Conservation (phyloP, 1,284 basidiomycete species). For the Papiliotrema fonsecae region DNA sequence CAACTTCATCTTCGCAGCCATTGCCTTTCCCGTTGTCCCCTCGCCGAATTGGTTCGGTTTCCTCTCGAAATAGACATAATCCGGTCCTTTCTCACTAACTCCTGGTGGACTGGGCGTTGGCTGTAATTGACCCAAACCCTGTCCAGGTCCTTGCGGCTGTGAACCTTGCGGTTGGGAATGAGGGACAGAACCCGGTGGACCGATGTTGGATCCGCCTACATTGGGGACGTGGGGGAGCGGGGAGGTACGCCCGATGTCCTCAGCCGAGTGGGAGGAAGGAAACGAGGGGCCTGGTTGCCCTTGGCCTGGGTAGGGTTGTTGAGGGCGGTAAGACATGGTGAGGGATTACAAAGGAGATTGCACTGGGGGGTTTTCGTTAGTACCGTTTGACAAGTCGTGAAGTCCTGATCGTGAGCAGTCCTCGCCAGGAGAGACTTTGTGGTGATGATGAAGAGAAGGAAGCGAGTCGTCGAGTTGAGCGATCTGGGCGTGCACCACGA, state of each 20-base stretch:
- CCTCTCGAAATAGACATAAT: conserved; percentile 95
- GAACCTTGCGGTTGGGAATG: background rate
- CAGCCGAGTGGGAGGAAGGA: no score
- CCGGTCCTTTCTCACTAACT: conserved; percentile 52
- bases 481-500: no score
- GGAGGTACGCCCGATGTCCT: conserved; percentile 12
- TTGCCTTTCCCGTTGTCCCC: conserved; percentile 84
- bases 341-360: no score
- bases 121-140: no score
- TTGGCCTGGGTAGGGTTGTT: no score
- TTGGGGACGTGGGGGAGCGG: conserved; percentile 35
- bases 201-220: conserved; percentile 28
- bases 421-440: no score
- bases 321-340: conserved; percentile 23
- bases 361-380: no score
- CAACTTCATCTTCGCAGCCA: conserved; percentile 92
- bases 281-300: conserved; percentile 24
- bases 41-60: conserved; percentile 77
- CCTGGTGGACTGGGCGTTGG: background rate
- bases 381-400: no score
- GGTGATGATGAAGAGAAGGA: no score
- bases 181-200: conserved; percentile 30
- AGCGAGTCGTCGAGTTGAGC: no score
- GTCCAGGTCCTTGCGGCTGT: no score
- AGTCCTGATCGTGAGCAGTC: no score